Conservation (phyloP, 768 basidiomycete genomes). For the Leccinum truebloodii region DNA sequence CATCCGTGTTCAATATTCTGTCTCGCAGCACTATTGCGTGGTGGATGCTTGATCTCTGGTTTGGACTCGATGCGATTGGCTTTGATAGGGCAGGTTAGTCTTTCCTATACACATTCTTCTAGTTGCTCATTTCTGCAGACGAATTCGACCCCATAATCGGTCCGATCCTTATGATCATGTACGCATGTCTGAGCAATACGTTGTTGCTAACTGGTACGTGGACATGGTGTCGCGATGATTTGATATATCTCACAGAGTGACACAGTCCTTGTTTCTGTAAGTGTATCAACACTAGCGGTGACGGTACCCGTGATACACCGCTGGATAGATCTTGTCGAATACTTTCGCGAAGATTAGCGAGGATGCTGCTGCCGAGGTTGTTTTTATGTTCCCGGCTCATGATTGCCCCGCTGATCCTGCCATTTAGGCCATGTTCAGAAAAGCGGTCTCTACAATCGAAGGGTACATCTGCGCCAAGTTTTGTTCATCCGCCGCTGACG, state of each 20-base stretch:
- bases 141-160: slow-evolving; percentile 88
- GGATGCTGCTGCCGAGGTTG: slow-evolving; percentile 89
- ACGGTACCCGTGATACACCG: not conserved
- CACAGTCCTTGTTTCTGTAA: slow-evolving; percentile 75
- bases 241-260: slow-evolving; percentile 10
- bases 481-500: slow-evolving; percentile 11
- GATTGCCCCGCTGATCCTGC: not conserved
- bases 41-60: slow-evolving; percentile 95
- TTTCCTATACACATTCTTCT: not conserved
- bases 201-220: slow-evolving; percentile 81
- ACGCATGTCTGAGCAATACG: slow-evolving; percentile 92
- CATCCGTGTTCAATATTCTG: slow-evolving; percentile 3
- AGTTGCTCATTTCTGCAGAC: slow-evolving; percentile 37
- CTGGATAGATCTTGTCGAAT: slow-evolving; percentile 83
- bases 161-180: slow-evolving; percentile 86
- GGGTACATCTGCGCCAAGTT: slow-evolving; percentile 50
- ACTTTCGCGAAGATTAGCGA: slow-evolving; percentile 93
- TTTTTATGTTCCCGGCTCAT: slow-evolving; percentile 1
- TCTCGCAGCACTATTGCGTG: slow-evolving; percentile 66
- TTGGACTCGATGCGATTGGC: slow-evolving; percentile 92
- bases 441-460: slow-evolving; percentile 92
- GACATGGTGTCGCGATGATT: slow-evolving; percentile 8
- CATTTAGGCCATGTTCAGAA: slow-evolving; percentile 86
- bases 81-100: slow-evolving; percentile 79
- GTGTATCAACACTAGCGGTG: slow-evolving; percentile 25